Percentiles rank a stretch among this genome's conserved stretches.
Evolutionary conservation across 345 rosid species (phyloP).

Genomic region (Jatropha curcas): DNA sequence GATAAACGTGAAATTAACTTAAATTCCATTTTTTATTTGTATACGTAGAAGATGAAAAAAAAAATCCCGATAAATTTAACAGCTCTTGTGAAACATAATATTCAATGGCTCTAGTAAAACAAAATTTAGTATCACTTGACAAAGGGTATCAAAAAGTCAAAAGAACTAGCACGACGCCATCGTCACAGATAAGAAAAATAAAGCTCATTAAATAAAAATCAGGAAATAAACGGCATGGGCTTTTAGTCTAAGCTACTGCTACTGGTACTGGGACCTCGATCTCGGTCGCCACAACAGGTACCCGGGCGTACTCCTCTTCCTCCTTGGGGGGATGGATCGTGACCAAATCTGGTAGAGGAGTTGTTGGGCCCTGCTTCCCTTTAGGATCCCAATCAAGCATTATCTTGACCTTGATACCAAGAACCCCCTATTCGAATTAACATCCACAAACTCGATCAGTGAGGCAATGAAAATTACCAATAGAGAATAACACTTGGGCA

Average conservation of each 20-base stretch:
- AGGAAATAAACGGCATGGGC: neutral
- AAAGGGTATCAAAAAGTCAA: neutral
- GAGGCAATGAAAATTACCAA: neutral
- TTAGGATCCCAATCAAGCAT: slow-evolving; percentile 93
- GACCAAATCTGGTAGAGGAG: slow-evolving; percentile 80
- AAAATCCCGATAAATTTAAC: neutral
- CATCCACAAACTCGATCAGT: neutral
- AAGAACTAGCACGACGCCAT: neutral
- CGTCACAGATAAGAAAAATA: neutral
- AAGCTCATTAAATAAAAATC: neutral
- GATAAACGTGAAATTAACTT: too few species aligned
- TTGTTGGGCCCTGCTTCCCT: slow-evolving; percentile 75
- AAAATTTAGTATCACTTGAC: neutral
- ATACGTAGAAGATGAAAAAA: neutral
- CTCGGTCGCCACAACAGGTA: slow-evolving; percentile 30
- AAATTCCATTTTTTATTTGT: too few species aligned
- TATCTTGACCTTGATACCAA: slow-evolving; percentile 82
- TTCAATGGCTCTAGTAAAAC: slow-evolving; percentile 4
- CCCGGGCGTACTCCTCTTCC: slow-evolving; percentile 38
- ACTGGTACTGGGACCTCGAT: slow-evolving; percentile 25
- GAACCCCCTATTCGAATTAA: slow-evolving; percentile 62
- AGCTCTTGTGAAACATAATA: neutral
- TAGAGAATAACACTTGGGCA: neutral
- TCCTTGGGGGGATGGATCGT: slow-evolving; percentile 82
- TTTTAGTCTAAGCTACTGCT: slow-evolving; percentile 40